These are phyloP conservation scores for Aspergillus haitiensis DNA, from an alignment of 495 filamentous ascomycete species.

Conservation along the genomic window DNA sequence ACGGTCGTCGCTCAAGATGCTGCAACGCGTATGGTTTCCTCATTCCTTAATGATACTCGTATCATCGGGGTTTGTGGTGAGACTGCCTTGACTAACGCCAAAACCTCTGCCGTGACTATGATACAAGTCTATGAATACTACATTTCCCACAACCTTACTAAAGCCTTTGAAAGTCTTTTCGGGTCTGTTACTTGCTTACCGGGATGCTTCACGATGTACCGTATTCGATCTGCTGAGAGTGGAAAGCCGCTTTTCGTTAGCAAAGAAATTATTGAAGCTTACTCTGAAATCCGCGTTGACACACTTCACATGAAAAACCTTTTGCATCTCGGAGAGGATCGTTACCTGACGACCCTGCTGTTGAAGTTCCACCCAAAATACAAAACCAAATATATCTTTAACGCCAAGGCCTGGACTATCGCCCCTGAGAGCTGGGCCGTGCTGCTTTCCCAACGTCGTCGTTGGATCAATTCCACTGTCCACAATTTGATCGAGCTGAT, in stretches of 20 bases:
- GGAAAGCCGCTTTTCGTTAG: conserved; percentile 96
- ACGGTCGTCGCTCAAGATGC: conserved; percentile 91
- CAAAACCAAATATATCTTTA: conserved; percentile 97
- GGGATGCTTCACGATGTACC: conserved; percentile 98
- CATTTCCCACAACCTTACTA: conserved; percentile 96
- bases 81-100: conserved; percentile 88
- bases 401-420: conserved; percentile 91
- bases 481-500: conserved; percentile 98
- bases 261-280: conserved; percentile 80
- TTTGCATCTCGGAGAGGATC: conserved; percentile 87
- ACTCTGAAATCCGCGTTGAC: conserved; percentile 90
- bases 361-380: conserved; percentile 89
- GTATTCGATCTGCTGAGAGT: conserved; percentile 87
- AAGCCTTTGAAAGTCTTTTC: conserved; percentile 98
- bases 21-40: conserved; percentile 85
- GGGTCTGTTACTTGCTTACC: conserved; percentile 96
- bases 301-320: conserved; percentile 99
- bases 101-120: conserved; percentile 92
- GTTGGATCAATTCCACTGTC: conserved; percentile 99
- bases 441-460: conserved; percentile 95
- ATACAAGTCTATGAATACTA: conserved; percentile 99
- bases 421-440: conserved; percentile 91
- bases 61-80: conserved; percentile 94
- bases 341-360: conserved; percentile 92
- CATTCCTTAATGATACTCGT: conserved; percentile 88